These are phyloP conservation scores for Coemansia nantahalensis DNA, from an alignment of 192 early-diverging fungal species.

Conservation along the genomic window DNA sequence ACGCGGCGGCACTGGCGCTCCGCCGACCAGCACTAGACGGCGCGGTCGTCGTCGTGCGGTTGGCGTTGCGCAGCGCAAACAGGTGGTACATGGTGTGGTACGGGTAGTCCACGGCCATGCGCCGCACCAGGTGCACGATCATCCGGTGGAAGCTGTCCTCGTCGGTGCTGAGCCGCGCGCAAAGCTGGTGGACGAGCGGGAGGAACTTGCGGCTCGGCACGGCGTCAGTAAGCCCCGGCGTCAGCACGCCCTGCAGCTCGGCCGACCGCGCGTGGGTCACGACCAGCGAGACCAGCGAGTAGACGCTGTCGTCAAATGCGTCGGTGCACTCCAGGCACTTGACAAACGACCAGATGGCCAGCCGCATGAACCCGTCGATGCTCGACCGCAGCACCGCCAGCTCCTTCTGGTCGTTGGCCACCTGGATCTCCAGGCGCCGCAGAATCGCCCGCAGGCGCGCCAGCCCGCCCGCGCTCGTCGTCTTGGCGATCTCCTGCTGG, in stretches of 20 bases:
- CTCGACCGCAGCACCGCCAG: constrained; percentile 18
- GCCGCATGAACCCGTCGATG: constrained; percentile 36
- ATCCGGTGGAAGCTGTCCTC: constrained; percentile 23
- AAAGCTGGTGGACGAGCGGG: constrained; percentile 47
- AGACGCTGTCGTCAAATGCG: constrained; percentile 39
- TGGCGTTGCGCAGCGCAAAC: constrained; percentile 51
- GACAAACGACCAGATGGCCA: constrained; percentile 44
- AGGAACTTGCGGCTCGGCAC: constrained; percentile 51
- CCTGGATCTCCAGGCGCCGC: constrained; percentile 40
- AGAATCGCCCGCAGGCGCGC: constrained; percentile 19
- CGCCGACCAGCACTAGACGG: constrained; percentile 2
- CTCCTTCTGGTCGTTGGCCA: constrained; percentile 34
- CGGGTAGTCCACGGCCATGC: constrained; percentile 45
- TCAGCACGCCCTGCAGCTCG: constrained; percentile 22
- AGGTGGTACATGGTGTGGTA: constrained; percentile 41
- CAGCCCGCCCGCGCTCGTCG: constrained; percentile 8
- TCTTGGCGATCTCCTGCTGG: constrained; percentile 16
- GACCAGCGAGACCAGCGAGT: constrained; percentile 39
- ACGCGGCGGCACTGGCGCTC: constrained; percentile 9
- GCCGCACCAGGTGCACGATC: constrained; percentile 21
- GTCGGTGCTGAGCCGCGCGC: constrained; percentile 42
- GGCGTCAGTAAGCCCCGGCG: constrained; percentile 14
- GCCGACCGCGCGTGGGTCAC: constrained; percentile 36
- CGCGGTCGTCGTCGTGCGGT: constrained; percentile 16
- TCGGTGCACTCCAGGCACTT: constrained; percentile 35